Conservation (phyloP, 164 flowering plant species). For the Taxillus chinensis region DNA sequence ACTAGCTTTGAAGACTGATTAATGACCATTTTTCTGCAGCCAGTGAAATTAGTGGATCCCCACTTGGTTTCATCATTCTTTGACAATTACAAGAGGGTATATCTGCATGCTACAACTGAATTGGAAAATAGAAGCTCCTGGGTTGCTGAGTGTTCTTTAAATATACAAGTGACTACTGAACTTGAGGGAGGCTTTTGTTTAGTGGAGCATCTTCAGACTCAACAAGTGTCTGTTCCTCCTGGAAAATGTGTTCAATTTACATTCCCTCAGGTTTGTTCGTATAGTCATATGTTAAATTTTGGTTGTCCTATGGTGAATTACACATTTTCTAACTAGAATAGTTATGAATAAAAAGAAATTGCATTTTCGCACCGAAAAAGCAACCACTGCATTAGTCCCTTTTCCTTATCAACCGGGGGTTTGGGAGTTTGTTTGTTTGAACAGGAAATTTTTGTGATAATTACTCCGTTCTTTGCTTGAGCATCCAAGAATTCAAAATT, state of each 20-base stretch:
- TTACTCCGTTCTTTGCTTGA: no score
- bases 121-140: constrained; percentile 67
- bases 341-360: no score
- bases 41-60: constrained; percentile 85
- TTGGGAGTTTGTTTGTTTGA: no score
- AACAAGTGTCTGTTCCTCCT: constrained; percentile 53
- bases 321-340: no score
- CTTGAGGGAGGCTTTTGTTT: constrained; percentile 51
- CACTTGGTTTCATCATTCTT: constrained; percentile 94
- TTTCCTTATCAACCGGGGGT: no score
- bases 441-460: no score
- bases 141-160: constrained; percentile 80
- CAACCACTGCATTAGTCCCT: no score
- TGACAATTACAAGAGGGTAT: constrained; percentile 67
- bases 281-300: no score
- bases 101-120: constrained; percentile 69
- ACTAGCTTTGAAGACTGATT: background rate
- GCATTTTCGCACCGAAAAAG: no score
- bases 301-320: no score
- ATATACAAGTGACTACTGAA: constrained; percentile 70
- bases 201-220: constrained; percentile 79
- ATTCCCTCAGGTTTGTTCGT: constrained; percentile 60
- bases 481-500: no score
- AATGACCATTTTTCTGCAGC: constrained; percentile 44
- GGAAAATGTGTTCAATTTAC: constrained; percentile 50